Evolutionary conservation across 345 rosid genomes (phyloP).

Genomic region (Microthlaspi erraticum): DNA sequence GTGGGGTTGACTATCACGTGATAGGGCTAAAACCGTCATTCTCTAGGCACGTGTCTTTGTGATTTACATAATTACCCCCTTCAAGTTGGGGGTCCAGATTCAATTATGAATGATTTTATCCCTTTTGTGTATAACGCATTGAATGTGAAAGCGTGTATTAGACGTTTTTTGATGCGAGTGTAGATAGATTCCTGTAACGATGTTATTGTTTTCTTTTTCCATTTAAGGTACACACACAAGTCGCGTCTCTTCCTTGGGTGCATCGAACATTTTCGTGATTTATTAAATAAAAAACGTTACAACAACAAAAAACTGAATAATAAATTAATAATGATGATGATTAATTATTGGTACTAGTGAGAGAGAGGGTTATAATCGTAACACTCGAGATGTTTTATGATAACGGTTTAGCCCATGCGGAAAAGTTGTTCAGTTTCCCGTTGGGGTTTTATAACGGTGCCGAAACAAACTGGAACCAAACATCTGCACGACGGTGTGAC

Average conservation of each 20-base stretch:
- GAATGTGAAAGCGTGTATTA: slow-evolving; percentile 31
- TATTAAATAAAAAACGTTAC: neutral
- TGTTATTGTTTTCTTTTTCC: neutral
- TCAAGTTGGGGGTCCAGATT: neutral
- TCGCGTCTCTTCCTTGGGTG: slow-evolving; percentile 23
- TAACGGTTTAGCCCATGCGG: slow-evolving; percentile 26
- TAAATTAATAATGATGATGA: neutral
- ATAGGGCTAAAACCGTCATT: slow-evolving; percentile 19
- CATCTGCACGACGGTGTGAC: slow-evolving; percentile 27
- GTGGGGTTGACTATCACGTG: slow-evolving; percentile 37
- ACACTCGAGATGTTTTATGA: neutral
- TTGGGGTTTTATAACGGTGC: slow-evolving; percentile 36
- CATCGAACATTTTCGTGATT: slow-evolving; percentile 19
- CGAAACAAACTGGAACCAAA: slow-evolving; percentile 23
- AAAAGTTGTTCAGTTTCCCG: neutral
- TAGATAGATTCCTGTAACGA: neutral
- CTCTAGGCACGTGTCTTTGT: slow-evolving; percentile 9
- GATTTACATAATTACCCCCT: slow-evolving; percentile 17
- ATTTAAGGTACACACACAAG: neutral
- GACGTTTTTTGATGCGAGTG: slow-evolving; percentile 27
- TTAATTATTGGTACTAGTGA: neutral
- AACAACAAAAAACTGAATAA: neutral
- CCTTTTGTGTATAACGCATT: slow-evolving; percentile 3
- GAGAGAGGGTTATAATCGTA: slow-evolving; percentile 9
- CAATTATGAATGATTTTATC: slow-evolving; percentile 1